Evolutionary conservation across 306 rosid genomes (phyloP).

Genomic region (Parietaria judaica): DNA sequence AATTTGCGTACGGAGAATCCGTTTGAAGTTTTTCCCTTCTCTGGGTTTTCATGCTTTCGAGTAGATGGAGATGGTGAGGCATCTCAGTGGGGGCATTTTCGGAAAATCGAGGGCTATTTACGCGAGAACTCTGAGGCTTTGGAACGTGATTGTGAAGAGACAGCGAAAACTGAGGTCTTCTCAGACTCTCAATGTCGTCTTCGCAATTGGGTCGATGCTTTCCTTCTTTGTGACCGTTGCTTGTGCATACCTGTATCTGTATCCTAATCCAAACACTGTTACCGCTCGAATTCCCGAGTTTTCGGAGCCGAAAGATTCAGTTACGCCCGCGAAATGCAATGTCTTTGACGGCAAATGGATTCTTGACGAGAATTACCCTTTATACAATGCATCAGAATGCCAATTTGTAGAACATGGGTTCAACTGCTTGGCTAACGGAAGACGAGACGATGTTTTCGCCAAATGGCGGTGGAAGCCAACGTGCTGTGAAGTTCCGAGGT

Average conservation of each 20-base stretch:
- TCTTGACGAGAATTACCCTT: constrained; percentile 59
- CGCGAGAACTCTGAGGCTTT: constrained; percentile 29
- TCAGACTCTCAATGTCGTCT: constrained; percentile 38
- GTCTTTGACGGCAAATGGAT: constrained; percentile 80
- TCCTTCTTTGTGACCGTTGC: constrained; percentile 37
- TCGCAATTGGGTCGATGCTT: constrained; percentile 45
- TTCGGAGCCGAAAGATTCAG: constrained; percentile 18
- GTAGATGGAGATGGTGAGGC: constrained; percentile 35
- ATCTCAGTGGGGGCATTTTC: constrained; percentile 28
- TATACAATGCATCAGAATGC: constrained; percentile 66
- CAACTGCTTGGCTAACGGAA: constrained; percentile 69
- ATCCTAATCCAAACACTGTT: constrained; percentile 29
- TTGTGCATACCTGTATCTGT: constrained; percentile 41
- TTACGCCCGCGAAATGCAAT: constrained; percentile 36
- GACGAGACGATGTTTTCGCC: constrained; percentile 51
- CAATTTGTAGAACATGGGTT: constrained; percentile 77
- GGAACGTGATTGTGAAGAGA: constrained; percentile 35
- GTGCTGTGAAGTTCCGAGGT: constrained; percentile 64
- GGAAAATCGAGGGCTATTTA: constrained; percentile 33
- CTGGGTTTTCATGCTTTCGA: constrained; percentile 31
- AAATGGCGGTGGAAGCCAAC: constrained; percentile 88
- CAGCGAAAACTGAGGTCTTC: constrained; percentile 31
- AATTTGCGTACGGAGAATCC: not conserved
- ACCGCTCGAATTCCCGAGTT: constrained; percentile 23
- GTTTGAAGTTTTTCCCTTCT: constrained; percentile 1